A percentile compares a stretch with the other conserved stretches of the same genome.
Conservation (phyloP, 2,329 filamentous ascomycete species). For the Claviceps maximensis region DNA sequence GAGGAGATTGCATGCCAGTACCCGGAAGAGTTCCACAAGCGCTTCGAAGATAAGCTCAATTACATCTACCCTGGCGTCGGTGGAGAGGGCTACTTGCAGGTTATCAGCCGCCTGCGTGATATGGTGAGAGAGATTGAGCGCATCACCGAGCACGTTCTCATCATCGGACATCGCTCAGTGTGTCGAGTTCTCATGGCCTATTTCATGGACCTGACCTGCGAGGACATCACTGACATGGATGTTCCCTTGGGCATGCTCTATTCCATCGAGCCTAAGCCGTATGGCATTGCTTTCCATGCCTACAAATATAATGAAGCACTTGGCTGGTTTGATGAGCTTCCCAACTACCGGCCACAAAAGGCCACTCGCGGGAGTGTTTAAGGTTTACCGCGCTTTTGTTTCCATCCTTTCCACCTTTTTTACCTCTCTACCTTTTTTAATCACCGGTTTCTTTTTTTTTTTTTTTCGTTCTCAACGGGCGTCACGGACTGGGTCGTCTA, state of each 20-base stretch:
- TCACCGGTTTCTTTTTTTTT: not conserved
- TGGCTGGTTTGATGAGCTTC: constrained; percentile 74
- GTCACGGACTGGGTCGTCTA: too few relatives aligned
- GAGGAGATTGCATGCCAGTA: constrained; percentile 70
- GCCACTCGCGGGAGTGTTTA: constrained; percentile 17
- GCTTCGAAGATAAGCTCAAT: constrained; percentile 75
- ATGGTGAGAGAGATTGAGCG: constrained; percentile 96
- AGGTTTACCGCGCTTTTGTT: not conserved
- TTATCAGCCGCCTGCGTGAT: constrained; percentile 87
- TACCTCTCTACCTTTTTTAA: not conserved
- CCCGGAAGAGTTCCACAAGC: constrained; percentile 68
- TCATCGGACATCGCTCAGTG: constrained; percentile 86
- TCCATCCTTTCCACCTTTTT: not conserved
- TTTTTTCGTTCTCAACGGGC: not conserved
- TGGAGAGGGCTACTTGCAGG: constrained; percentile 90
- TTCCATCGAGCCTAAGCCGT: constrained; percentile 92
- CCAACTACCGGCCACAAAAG: constrained; percentile 65
- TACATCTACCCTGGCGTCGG: constrained; percentile 95
- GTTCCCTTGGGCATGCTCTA: constrained; percentile 90
- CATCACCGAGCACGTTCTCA: constrained; percentile 87
- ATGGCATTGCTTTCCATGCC: constrained; percentile 92
- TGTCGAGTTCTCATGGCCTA: constrained; percentile 89
- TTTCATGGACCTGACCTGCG: constrained; percentile 81
- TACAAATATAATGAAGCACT: constrained; percentile 73
- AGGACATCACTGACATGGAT: constrained; percentile 89